Base-by-base conservation (phyloP, 371 early-diverging fungal species). In the Haplosporangium sp. region DNA sequence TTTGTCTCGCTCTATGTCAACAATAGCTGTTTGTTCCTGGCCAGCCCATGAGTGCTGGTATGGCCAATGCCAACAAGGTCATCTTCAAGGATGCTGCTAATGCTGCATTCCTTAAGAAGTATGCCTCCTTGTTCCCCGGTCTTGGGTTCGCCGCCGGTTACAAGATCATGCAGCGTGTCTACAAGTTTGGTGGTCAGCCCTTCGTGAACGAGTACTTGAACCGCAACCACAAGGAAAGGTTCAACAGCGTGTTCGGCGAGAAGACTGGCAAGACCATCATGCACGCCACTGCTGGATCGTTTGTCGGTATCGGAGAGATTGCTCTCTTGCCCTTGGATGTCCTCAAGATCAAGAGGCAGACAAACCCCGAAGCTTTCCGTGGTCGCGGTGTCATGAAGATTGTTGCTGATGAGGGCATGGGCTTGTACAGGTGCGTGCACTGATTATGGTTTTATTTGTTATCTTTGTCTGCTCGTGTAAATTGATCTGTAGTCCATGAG, bases 111-210 rank as follows among this genome's bases (percentile, higher is more conserved):
- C 42, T 94, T 16, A 77, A 86, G 67, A 95, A 96, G 82, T 98
- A 96, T 81, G 81, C 93, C n/a, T 95, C 97, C 14, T 87, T 98
- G 56, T 98, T 98, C 88, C 99, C 99, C 1, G 99, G 99, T 64
- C 89, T 98, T 53, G 98, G 98, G 13, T 97, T 94, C 79, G 99
- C 99, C 23, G 97, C 97, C 41, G 97, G 96, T 6, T 97, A 96
- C 89, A 97, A 97, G 85, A 91, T 98, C 51, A 81, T 93, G 63
- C 98, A 98, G 86, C 91, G 98, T 66, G 89, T 97, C 50, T 98
- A 98, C 91, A 98, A 98, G 87, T 98, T 96, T 73, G 98, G 98
- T 75, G 99, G 99, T 16, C 99, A 98, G 85, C 97, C 98, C 29
- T 95, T 93, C 70, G 96, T 95, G 40, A 94, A 92, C 81, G 98